Evolutionary conservation across 441 rosid species (phyloP), one percentile per base, ranked within the genome.

Genomic region (Heliophila coronopifolia): DNA sequence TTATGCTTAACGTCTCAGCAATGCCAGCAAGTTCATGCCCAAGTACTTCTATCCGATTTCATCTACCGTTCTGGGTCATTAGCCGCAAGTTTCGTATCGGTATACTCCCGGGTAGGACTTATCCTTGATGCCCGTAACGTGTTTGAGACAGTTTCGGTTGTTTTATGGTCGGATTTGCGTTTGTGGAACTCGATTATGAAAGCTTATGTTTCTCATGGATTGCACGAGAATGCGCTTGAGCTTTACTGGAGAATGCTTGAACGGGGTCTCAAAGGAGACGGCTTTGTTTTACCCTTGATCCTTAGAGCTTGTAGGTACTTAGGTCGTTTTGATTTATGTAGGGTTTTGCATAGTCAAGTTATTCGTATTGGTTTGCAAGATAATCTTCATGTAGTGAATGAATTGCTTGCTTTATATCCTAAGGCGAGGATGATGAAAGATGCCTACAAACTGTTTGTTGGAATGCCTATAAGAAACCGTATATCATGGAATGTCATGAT

Each of bases 401-500:
- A 83, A 43, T 68, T 86, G 70, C 68, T 83, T 2, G 57, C 74
- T 0, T 65, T 85, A 76, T 81, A 83, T 26, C 59, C 75, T 0
- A 83, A 66, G 32, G 30, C 59, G 9, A 84, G 73, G 18, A 64
- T 23, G 41, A 65, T 78, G 58, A 50, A 9, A 17, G 71, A 67
- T 33, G 83, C 82, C 2, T 52, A 28, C 37, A 69, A 67, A 16
- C 26, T 83, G 76, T 89, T 89, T 54, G 81, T 83, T 41, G 68
- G 70, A 70, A 76, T 85, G 83, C 15, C 32, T 42, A 61, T 55
- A 1, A 79, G 79, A 59, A 81, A 61, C 55, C 41, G 44, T 39
- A 58, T 89, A 38, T 77, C 95, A 0, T 86, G 93, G 94, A 86
- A 86, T 56, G 68, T 62, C 1, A 67, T 85, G 78, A 39, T 85